Evolutionary conservation across 2,329 filamentous ascomycete genomes (phyloP).

Genomic region (Uncinocarpus reesii): DNA sequence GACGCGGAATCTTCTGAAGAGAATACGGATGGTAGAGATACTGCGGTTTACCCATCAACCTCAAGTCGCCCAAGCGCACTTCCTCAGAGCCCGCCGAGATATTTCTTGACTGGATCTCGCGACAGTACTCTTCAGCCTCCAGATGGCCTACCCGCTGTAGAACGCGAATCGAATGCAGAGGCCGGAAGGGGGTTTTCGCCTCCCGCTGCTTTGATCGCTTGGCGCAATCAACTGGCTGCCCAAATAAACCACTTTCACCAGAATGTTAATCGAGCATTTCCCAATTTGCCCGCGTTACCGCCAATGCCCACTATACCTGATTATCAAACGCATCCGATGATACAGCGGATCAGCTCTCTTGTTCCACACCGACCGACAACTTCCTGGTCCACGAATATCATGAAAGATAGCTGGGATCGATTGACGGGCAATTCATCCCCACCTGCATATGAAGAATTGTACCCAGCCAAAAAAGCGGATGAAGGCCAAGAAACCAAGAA

Average conservation of each 20-base stretch:
- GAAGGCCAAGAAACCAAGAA: conserved; percentile 37
- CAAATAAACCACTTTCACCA: conserved; percentile 71
- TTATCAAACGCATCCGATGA: conserved; percentile 63
- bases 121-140: conserved; percentile 17
- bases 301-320: conserved; percentile 56
- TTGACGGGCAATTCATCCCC: conserved; percentile 49
- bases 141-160: conserved; percentile 18
- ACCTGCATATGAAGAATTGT: conserved; percentile 71
- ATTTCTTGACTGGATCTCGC: conserved; percentile 17
- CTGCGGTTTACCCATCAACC: conserved; percentile 22
- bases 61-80: conserved; percentile 32
- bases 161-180: conserved; percentile 22
- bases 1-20: conserved; percentile 24
- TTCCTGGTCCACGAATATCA: conserved; percentile 26
- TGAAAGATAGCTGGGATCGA: conserved; percentile 51
- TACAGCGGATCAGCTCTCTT: conserved; percentile 61
- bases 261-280: conserved; percentile 55
- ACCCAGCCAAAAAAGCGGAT: conserved; percentile 41
- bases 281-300: conserved; percentile 50
- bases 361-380: conserved; percentile 56
- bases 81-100: conserved; percentile 23
- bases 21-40: conserved; percentile 20
- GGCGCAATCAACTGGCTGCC: conserved; percentile 62
- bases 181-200: conserved; percentile 38
- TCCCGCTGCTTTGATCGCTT: conserved; percentile 56